Conservation (phyloP, 306 rosid genomes). For the Albizia julibrissin region DNA sequence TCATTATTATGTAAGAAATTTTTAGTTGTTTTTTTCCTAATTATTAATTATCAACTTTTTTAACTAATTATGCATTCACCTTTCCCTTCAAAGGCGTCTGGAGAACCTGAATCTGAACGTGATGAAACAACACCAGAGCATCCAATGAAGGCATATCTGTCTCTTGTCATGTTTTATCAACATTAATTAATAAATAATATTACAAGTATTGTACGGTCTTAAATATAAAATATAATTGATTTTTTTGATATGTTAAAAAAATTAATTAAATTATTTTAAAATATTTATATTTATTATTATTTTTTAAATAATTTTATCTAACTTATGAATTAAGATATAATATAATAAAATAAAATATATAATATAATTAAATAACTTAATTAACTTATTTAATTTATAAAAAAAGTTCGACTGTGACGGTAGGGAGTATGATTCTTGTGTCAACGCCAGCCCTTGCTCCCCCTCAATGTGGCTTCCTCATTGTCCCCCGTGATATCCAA, state of each 20-base stretch:
- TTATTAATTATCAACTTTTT: not conserved
- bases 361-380: too few relatives aligned
- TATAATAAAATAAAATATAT: too few relatives aligned
- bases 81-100: not conserved
- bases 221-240: too few relatives aligned
- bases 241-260: too few relatives aligned
- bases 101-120: not conserved
- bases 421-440: constrained; percentile 5
- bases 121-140: not conserved
- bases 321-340: too few relatives aligned
- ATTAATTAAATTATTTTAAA: too few relatives aligned
- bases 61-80: not conserved
- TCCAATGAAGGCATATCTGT: not conserved
- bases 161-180: not conserved
- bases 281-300: too few relatives aligned
- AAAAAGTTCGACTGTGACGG: too few relatives aligned
- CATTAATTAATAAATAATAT: not conserved
- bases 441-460: not conserved
- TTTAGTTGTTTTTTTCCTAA: not conserved
- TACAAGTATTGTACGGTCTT: too few relatives aligned
- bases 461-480: not conserved
- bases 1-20: not conserved
- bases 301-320: too few relatives aligned
- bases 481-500: not conserved
- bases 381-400: too few relatives aligned